A percentile compares a stretch with the other conserved stretches of the same genome.
Evolutionary conservation across 495 filamentous ascomycete genomes (phyloP).

Genomic region (Penicillium lagena): DNA sequence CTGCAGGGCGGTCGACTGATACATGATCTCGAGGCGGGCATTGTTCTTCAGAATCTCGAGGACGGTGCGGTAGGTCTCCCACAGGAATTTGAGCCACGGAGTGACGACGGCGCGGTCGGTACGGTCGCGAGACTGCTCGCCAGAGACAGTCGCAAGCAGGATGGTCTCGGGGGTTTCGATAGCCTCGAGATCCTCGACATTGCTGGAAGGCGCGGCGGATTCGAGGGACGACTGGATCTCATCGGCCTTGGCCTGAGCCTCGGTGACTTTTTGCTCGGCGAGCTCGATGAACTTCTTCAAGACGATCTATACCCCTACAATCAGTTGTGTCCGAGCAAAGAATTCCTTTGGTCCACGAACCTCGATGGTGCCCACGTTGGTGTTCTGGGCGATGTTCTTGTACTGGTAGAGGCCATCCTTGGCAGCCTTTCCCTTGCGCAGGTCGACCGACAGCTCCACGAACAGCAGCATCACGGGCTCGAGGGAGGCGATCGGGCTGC

Average conservation of each 20-base stretch:
- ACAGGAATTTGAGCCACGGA: conserved; percentile 98
- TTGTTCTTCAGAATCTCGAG: conserved; percentile 98
- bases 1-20: conserved; percentile 95
- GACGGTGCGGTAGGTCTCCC: conserved; percentile 99
- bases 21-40: conserved; percentile 93
- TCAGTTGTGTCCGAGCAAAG: conserved; percentile 11
- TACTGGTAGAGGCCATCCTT: conserved; percentile 99
- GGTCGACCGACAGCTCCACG: conserved; percentile 92
- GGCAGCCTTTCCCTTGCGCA: conserved; percentile 94
- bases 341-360: conserved; percentile 27
- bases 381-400: conserved; percentile 99
- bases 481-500: conserved; percentile 91
- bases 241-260: conserved; percentile 92
- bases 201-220: conserved; percentile 57
- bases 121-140: conserved; percentile 92
- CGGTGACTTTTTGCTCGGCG: conserved; percentile 90
- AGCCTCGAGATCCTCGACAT: conserved; percentile 92
- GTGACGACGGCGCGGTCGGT: conserved; percentile 98
- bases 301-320: conserved; percentile 53
- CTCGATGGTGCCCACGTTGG: conserved; percentile 97
- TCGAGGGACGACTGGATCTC: conserved; percentile 87
- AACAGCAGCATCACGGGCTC: conserved; percentile 98
- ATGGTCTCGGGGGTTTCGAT: conserved; percentile 98
- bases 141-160: conserved; percentile 93
- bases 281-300: conserved; percentile 97